Evolutionary conservation across 495 filamentous ascomycete species (phyloP).

Genomic region (Penicillium mononematosum): DNA sequence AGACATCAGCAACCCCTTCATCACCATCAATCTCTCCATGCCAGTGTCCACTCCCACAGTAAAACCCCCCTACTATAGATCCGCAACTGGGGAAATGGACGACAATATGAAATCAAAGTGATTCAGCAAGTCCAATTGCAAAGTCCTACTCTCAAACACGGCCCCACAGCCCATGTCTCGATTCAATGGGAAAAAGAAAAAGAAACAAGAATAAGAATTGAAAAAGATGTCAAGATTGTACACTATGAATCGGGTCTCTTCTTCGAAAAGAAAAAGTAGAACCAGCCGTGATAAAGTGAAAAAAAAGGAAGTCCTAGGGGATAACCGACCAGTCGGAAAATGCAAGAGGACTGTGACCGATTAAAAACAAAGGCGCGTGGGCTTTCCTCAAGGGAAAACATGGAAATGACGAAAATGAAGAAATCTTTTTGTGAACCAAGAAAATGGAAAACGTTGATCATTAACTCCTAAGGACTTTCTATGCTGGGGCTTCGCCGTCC

Average conservation of each 20-base stretch:
- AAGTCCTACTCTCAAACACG: slow-evolving; percentile 1
- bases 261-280: slow-evolving; percentile 7
- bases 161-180: not conserved
- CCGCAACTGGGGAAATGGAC: not conserved
- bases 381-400: slow-evolving; percentile 13
- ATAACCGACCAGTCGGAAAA: slow-evolving; percentile 37
- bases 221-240: slow-evolving; percentile 37
- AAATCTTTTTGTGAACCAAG: slow-evolving; percentile 41
- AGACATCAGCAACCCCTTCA: not conserved
- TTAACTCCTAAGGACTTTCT: slow-evolving; percentile 44
- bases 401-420: slow-evolving; percentile 23
- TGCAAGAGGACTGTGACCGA: slow-evolving; percentile 28
- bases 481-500: slow-evolving; percentile 48
- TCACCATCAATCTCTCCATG: not conserved
- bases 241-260: slow-evolving; percentile 27
- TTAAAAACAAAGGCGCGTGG: slow-evolving; percentile 23
- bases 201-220: slow-evolving; percentile 10
- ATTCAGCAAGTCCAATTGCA: slow-evolving; percentile 1
- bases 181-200: slow-evolving; percentile 10
- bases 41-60: not conserved
- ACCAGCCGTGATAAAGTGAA: slow-evolving; percentile 12
- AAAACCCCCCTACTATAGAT: not conserved
- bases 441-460: slow-evolving; percentile 45
- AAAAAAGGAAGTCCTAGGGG: slow-evolving; percentile 16
- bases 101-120: not conserved